Evolutionary conservation across 2,329 filamentous ascomycete species (phyloP).

Genomic region (Ceratocystis ficicola): DNA sequence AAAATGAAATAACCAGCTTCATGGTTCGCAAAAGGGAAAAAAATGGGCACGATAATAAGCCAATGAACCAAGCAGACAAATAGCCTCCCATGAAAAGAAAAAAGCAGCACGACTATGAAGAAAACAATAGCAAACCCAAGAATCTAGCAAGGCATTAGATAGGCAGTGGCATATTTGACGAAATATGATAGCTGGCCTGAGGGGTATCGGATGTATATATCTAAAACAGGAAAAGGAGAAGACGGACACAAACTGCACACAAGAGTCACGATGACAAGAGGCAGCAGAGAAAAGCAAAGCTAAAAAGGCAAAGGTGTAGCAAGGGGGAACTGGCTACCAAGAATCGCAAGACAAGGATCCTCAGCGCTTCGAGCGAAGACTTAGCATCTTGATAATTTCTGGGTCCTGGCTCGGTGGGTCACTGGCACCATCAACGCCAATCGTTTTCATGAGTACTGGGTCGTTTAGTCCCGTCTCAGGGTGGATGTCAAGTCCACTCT

Average conservation of each 20-base stretch:
- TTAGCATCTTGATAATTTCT: constrained; percentile 27
- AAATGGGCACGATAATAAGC: neutral
- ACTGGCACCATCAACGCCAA: constrained; percentile 25
- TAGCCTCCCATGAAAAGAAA: neutral
- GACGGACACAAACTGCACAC: neutral
- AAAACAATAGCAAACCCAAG: neutral
- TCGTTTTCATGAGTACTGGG: constrained; percentile 29
- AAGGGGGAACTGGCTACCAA: neutral
- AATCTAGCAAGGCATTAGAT: neutral
- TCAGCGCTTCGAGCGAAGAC: constrained; percentile 18
- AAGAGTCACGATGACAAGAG: neutral
- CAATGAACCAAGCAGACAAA: neutral
- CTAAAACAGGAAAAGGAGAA: constrained; percentile 1
- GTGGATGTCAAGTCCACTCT: constrained; percentile 32
- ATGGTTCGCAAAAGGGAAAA: neutral
- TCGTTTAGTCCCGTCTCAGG: constrained; percentile 33
- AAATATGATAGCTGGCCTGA: neutral
- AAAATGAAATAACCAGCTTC: neutral
- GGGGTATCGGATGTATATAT: constrained; percentile 16
- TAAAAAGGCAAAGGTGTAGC: neutral
- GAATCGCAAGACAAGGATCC: neutral
- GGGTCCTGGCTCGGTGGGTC: constrained; percentile 34
- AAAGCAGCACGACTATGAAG: no score
- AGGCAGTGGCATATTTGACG: neutral
- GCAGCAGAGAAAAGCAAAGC: neutral